phyloP scores from a whole-genome alignment of 2,329 filamentous ascomycete species.

The Colletotrichum salicis region DNA sequence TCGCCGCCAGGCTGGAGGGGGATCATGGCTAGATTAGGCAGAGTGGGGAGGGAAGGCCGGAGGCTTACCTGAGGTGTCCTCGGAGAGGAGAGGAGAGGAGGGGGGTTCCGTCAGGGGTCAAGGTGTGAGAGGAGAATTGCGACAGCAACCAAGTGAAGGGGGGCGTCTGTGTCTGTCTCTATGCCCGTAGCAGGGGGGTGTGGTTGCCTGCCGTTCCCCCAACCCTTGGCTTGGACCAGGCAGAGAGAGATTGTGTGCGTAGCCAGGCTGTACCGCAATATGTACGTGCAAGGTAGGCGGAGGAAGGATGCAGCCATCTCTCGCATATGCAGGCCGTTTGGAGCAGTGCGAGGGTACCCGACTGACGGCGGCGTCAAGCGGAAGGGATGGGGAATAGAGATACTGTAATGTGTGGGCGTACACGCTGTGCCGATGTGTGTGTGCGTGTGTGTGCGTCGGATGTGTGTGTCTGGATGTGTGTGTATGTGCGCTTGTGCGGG shows the following conservation, averaged over 20 bases:
- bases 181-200: slow-evolving; percentile 25
- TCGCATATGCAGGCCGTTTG: slow-evolving; percentile 36
- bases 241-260: slow-evolving; percentile 25
- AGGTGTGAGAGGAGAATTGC: slow-evolving; percentile 18
- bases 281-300: slow-evolving; percentile 22
- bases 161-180: slow-evolving; percentile 25
- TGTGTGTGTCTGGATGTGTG: neutral
- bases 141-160: slow-evolving; percentile 22
- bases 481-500: neutral
- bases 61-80: slow-evolving; percentile 26
- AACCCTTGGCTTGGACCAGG: slow-evolving; percentile 34
- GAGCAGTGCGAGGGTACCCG: slow-evolving; percentile 27
- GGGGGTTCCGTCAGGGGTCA: slow-evolving; percentile 16
- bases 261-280: slow-evolving; percentile 12
- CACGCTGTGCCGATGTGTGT: neutral
- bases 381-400: neutral
- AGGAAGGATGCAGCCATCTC: slow-evolving; percentile 34
- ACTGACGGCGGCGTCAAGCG: slow-evolving; percentile 12
- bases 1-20: slow-evolving; percentile 19
- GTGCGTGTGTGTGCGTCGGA: neutral
- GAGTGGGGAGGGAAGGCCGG: slow-evolving; percentile 16
- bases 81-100: slow-evolving; percentile 11
- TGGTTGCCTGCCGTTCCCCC: slow-evolving; percentile 28
- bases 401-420: neutral
- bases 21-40: slow-evolving; percentile 9